Evolutionary conservation across 371 early-diverging fungal genomes (phyloP), one percentile per base, ranked within the genome.

Genomic region (Saksenaea oblongispora): DNA sequence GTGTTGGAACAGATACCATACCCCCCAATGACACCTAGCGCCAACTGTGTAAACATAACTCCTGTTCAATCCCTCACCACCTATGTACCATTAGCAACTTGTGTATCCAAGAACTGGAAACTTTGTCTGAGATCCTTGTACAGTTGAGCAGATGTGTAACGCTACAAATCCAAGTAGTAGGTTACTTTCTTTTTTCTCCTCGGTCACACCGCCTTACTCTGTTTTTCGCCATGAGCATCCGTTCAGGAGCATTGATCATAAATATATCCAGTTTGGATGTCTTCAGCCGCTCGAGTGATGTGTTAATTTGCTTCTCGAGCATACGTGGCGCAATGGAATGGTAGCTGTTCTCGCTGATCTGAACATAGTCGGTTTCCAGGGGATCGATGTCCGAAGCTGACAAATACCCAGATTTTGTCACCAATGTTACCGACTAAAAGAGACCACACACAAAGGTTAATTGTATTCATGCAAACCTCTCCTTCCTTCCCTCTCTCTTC

Each of bases 231-330:
- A 81, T 77, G 37, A 91, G 27, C 87, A 93, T 81, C 14, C 93
- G 76, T 66, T 93, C 93, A 5, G 93, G 93, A 54, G 86, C 86
- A 74, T 93, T 93, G 58, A 93, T 69, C 89, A 93, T 86, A 59
- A 89, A 89, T 17, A 88, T 74, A 72, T 93, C 93, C 39, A 91
- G 54, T 35, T 75, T 79, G 24, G 87, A 71, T 11, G 89, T 73
- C 17, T 82, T 67, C 41, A 91, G 70, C 22, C 91, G 74, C 7
- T 78, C 67, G n/a, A 93, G 72, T 0, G 90, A 90, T 13, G 62
- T 64, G 0, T 79, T 69, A 36, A 93, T 80, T 59, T 89, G 85
- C 5, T 70, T 51, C 58, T 87, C 84, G 35, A 93, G 72, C 53
- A 87, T 84, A 35, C 64, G 63, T 4, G 91, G 90, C 37, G 87